Evolutionary conservation across 2,329 filamentous ascomycete genomes (phyloP).

Genomic region (Trichoderma sp.): DNA sequence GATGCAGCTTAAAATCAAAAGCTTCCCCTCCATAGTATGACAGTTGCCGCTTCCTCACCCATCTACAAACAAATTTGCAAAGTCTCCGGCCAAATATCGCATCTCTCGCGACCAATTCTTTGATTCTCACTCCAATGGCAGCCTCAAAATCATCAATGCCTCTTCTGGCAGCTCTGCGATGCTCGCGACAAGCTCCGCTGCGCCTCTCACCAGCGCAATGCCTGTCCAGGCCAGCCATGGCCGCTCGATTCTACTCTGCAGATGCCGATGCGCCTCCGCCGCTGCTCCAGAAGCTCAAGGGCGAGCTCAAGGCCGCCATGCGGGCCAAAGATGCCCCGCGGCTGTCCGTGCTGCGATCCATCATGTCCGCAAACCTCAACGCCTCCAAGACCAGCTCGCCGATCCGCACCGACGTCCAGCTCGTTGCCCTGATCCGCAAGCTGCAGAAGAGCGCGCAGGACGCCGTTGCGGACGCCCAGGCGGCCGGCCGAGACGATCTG

Average conservation of each 20-base stretch:
- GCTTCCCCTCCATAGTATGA: neutral
- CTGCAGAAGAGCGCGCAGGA: conserved; percentile 59
- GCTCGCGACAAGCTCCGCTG: conserved; percentile 19
- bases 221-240: conserved; percentile 22
- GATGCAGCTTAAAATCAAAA: neutral
- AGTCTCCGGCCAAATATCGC: neutral
- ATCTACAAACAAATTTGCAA: too few species aligned
- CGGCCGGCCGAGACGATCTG: conserved; percentile 66
- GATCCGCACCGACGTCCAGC: conserved; percentile 68
- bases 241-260: conserved; percentile 38
- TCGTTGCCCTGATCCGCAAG: conserved; percentile 68
- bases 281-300: conserved; percentile 56
- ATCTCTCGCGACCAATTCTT: neutral
- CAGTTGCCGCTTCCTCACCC: neutral
- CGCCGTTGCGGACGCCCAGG: conserved; percentile 64
- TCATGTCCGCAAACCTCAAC: conserved; percentile 72
- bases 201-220: conserved; percentile 1
- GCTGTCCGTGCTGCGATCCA: conserved; percentile 66
- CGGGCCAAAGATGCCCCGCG: conserved; percentile 64
- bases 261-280: conserved; percentile 46
- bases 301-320: conserved; percentile 67
- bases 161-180: conserved; percentile 33
- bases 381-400: conserved; percentile 71
- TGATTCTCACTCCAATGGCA: conserved; percentile 5
- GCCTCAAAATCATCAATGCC: conserved; percentile 26